Conservation (phyloP, 345 rosid species). For the Kernera saxatilis region DNA sequence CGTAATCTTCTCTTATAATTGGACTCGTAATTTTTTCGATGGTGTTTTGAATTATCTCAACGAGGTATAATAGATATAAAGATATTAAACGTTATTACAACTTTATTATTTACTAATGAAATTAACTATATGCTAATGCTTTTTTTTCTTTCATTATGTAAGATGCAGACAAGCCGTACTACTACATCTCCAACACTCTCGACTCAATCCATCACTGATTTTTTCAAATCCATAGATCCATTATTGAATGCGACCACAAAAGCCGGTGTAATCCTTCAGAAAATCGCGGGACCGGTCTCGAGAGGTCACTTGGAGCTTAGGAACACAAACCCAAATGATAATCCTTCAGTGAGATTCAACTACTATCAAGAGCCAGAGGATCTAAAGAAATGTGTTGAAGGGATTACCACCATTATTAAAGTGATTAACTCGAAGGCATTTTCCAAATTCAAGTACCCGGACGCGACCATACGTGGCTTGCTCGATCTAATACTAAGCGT, state of each 20-base stretch:
- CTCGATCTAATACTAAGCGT: slow-evolving; percentile 33
- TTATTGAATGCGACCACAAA: slow-evolving; percentile 33
- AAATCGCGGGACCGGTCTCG: slow-evolving; percentile 51
- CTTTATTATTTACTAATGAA: not conserved
- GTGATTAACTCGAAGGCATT: slow-evolving; percentile 49
- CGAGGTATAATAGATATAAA: slow-evolving; percentile 34
- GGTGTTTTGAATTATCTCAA: slow-evolving; percentile 33
- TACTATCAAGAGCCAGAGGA: slow-evolving; percentile 74
- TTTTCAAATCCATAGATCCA: slow-evolving; percentile 32
- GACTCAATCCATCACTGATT: slow-evolving; percentile 28
- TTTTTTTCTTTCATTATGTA: not conserved
- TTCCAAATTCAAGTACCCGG: slow-evolving; percentile 43
- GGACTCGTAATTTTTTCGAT: slow-evolving; percentile 31
- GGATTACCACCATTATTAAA: slow-evolving; percentile 42
- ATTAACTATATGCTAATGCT: not conserved
- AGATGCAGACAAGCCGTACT: slow-evolving; percentile 17
- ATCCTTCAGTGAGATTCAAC: slow-evolving; percentile 64
- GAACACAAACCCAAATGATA: slow-evolving; percentile 45
- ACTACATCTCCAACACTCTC: slow-evolving; percentile 12
- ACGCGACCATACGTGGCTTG: slow-evolving; percentile 34
- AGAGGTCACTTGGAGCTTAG: slow-evolving; percentile 54
- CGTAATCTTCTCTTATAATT: slow-evolving; percentile 38
- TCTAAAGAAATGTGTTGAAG: slow-evolving; percentile 46
- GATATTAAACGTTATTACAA: not conserved
- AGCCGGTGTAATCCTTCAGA: slow-evolving; percentile 51